phyloP scores from a whole-genome alignment of 2,329 filamentous ascomycete species.

The Neonectria magnoliae region DNA sequence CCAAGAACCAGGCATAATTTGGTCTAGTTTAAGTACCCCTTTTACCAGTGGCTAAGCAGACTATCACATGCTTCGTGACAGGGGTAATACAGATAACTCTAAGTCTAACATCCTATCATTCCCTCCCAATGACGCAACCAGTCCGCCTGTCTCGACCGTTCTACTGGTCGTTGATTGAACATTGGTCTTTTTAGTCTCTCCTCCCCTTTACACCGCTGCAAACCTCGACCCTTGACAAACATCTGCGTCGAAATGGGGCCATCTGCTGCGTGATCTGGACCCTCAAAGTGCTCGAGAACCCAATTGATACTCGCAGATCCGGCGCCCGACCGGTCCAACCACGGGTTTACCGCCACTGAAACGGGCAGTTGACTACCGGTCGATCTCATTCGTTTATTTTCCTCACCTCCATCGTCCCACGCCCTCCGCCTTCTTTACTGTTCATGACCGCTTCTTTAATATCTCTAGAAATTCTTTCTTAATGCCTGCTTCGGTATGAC shows the following conservation, averaged over 20 bases:
- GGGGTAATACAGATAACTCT: slow-evolving; percentile 6
- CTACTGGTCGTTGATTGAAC: slow-evolving; percentile 5
- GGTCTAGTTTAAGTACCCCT: slow-evolving; percentile 15
- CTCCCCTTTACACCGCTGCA: slow-evolving; percentile 24
- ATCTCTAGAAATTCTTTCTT: background rate
- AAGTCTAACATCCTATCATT: background rate
- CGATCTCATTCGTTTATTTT: slow-evolving; percentile 26
- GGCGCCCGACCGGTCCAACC: slow-evolving; percentile 19
- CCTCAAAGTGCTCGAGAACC: slow-evolving; percentile 4
- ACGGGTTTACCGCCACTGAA: slow-evolving; percentile 31
- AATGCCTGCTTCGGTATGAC: background rate
- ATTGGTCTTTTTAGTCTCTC: slow-evolving; percentile 6
- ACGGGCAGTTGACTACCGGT: slow-evolving; percentile 25
- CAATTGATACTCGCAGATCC: slow-evolving; percentile 10
- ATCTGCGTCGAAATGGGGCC: slow-evolving; percentile 21
- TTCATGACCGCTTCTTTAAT: background rate
- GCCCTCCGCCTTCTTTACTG: background rate
- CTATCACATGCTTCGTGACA: slow-evolving; percentile 26
- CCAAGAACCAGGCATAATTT: background rate
- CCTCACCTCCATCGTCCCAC: slow-evolving; percentile 1
- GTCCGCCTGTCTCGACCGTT: background rate
- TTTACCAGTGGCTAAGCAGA: slow-evolving; percentile 1
- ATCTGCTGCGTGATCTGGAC: slow-evolving; percentile 22
- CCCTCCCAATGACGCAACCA: slow-evolving; percentile 38
- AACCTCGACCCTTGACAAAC: slow-evolving; percentile 12